Percentiles rank a stretch among this genome's conserved stretches.
Conservation (phyloP, 352 stramenopile genomes). For the Halophytophthora batemanensis region DNA sequence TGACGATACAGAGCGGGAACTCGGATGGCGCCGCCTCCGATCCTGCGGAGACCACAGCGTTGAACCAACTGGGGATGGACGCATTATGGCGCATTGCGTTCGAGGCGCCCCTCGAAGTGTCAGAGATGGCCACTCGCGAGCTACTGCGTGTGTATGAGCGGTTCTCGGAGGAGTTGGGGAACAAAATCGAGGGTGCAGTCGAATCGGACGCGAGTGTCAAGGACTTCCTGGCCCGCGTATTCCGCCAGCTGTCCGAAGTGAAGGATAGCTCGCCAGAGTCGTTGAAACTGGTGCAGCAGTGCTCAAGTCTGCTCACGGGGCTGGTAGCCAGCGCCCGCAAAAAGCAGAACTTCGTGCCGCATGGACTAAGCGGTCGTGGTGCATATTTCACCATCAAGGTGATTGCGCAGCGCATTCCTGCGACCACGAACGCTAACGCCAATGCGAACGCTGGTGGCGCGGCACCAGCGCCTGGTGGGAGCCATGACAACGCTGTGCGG, state of each 20-base stretch:
- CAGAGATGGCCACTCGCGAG: slow-evolving; percentile 73
- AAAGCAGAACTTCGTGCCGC: slow-evolving; percentile 51
- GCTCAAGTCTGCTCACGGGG: slow-evolving; percentile 64
- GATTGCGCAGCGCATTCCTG: slow-evolving; percentile 74
- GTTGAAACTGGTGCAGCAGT: slow-evolving; percentile 76
- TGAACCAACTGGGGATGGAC: slow-evolving; percentile 70
- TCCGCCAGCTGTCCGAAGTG: slow-evolving; percentile 61
- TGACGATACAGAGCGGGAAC: slow-evolving; percentile 23
- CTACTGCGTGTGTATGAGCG: slow-evolving; percentile 79
- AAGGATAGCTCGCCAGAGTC: slow-evolving; percentile 43
- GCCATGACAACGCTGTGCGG: slow-evolving; percentile 52
- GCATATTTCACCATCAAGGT: slow-evolving; percentile 80
- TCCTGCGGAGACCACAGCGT: slow-evolving; percentile 15
- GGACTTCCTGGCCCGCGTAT: slow-evolving; percentile 82
- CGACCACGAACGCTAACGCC: slow-evolving; percentile 25
- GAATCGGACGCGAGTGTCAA: slow-evolving; percentile 41
- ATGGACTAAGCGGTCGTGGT: slow-evolving; percentile 68
- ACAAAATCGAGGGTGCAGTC: slow-evolving; percentile 3
- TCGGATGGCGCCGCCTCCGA: neutral
- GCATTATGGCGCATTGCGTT: slow-evolving; percentile 83
- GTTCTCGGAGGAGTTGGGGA: slow-evolving; percentile 31
- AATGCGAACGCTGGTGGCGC: slow-evolving; percentile 15
- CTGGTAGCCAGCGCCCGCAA: slow-evolving; percentile 53
- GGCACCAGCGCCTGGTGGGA: slow-evolving; percentile 15
- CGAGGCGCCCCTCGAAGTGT: slow-evolving; percentile 70